Base-by-base conservation (phyloP, 1,284 basidiomycete species). In the Inonotus obliquus region DNA sequence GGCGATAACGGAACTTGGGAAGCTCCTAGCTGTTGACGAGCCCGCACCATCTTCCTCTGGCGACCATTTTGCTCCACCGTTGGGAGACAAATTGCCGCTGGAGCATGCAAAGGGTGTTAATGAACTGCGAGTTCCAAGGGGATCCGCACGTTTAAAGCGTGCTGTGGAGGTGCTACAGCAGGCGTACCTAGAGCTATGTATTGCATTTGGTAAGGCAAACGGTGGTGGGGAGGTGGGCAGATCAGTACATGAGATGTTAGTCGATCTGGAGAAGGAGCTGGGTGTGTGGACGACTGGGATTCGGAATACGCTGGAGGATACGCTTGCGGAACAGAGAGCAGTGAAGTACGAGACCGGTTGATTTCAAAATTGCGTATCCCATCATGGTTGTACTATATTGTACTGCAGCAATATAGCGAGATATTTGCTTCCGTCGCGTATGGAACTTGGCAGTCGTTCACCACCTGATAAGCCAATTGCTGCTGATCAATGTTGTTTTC, bases 1-100 rank as follows among this genome's bases (percentile, higher is more conserved):
- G 39, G 84, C 89, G 4, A 75, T 90, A 5, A 86, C 89, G 1
- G 92, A 95, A 69, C 77, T 93, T 17, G 93, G 91, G 0, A 94
- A 94, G 72, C 75, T 95, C 2, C 77, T 94, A 5, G 81, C 84
- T 0, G 87, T 91, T 0, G 91, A 92, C 67, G 87, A 91, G 69
- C 84, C 83, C 0, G 69, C 62, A 17, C 65, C 51, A 61, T 54
- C 48, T 64, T 32, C 59, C 54, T 65, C 59, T 59, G 65, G 62
- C 1, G 3, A 17, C 23, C n/a, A n/a, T 2, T 2, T 25, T 10
- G 23, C 2, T 14, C 29, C 39, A n/a, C 25, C 9, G 10, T 7
- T n/a, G 25, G 29, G 32, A 4, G 27, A 35, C n/a, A 52, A 29
- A 4, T 23, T n/a, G 23, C 29, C 29, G 10, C 9, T 13, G 2